These are phyloP conservation scores for Avena insularis DNA, from an alignment of 176 grass and related monocot genomes.

Conservation along the genomic window DNA sequence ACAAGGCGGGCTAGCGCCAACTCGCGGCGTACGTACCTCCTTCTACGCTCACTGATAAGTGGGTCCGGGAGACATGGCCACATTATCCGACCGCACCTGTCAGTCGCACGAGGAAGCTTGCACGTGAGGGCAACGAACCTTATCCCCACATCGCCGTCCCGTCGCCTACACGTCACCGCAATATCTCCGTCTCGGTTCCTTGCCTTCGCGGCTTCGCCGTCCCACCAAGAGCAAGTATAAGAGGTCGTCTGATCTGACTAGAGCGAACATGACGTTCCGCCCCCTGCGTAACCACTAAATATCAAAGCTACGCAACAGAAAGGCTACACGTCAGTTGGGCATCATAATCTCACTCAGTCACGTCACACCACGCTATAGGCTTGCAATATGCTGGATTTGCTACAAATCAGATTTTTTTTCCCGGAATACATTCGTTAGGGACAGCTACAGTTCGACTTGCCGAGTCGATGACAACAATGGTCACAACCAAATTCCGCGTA, in stretches of 20 bases:
- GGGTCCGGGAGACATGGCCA: fast-evolving
- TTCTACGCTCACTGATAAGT: not conserved
- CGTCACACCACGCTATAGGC: not conserved
- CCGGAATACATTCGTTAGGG: not conserved
- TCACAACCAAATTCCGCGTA: too few relatives aligned
- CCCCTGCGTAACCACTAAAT: not conserved
- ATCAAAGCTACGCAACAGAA: fast-evolving
- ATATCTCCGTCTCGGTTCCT: constrained; percentile 9
- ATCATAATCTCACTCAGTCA: not conserved
- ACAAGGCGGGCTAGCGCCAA: not conserved
- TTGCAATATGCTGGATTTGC: not conserved
- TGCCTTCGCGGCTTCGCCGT: constrained; percentile 6
- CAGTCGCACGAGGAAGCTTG: not conserved
- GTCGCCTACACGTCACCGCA: constrained; percentile 42
- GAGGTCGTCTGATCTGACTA: not conserved
- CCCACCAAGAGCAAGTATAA: too few relatives aligned
- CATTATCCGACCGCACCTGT: not conserved
- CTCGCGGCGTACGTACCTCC: not conserved
- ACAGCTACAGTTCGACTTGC: not conserved
- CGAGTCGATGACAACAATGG: not conserved
- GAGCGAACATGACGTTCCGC: not conserved
- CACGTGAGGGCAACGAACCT: not conserved
- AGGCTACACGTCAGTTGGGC: not conserved
- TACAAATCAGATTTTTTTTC: not conserved
- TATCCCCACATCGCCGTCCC: constrained; percentile 41